Conservation (phyloP, 1,284 basidiomycete species). For the Boletellus sp. region DNA sequence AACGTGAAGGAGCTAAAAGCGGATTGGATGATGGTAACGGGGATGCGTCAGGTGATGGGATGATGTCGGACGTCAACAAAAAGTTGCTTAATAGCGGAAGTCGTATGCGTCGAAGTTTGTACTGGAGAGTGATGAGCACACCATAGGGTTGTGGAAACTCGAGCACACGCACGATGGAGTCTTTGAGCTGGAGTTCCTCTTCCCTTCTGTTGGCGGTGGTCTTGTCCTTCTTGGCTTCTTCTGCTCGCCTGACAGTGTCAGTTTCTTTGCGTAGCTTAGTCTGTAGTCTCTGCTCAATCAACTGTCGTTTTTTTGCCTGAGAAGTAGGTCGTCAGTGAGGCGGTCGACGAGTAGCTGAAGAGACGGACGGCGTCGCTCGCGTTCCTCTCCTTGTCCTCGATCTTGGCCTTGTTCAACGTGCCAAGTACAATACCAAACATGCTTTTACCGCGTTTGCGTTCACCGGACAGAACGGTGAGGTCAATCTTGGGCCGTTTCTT, state of each 20-base stretch:
- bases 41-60: conserved; percentile 39
- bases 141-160: not conserved
- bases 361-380: conserved; percentile 69
- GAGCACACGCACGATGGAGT: conserved; percentile 61
- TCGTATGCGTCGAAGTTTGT: conserved; percentile 65
- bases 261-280: conserved; percentile 76
- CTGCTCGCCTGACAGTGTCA: conserved; percentile 74
- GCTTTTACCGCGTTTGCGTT: conserved; percentile 77
- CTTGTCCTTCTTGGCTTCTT: conserved; percentile 81
- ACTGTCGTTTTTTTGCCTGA: conserved; percentile 74
- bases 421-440: conserved; percentile 79
- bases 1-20: conserved; percentile 50
- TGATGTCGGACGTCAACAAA: conserved; percentile 67
- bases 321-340: conserved; percentile 2
- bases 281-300: conserved; percentile 77
- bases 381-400: conserved; percentile 74
- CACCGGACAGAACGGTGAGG: conserved; percentile 48
- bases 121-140: conserved; percentile 37
- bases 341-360: not conserved
- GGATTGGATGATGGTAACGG: conserved; percentile 37
- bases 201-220: conserved; percentile 68
- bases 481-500: conserved; percentile 71
- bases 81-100: conserved; percentile 72
- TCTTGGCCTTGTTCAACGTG: conserved; percentile 78
- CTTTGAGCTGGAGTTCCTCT: conserved; percentile 73